phyloP scores from a whole-genome alignment of 108 stramenopile genomes.

The Nannochloropsis gaditana region DNA sequence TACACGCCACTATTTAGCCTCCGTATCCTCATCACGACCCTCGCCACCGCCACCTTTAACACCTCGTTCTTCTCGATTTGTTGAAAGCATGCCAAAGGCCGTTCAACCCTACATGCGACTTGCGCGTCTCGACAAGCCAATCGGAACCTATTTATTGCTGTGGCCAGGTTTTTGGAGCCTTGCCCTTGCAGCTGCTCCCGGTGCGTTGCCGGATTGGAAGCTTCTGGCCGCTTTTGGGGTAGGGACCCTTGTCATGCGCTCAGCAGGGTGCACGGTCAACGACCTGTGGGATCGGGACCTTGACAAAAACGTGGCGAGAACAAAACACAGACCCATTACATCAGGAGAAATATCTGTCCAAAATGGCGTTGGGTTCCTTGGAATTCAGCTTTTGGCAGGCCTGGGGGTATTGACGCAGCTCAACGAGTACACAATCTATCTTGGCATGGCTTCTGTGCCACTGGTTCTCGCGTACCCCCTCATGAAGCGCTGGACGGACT shows the following conservation, averaged over 20 bases:
- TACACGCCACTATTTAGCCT: too few relatives aligned
- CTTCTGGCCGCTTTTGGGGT: conserved; percentile 53
- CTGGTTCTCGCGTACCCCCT: conserved; percentile 84
- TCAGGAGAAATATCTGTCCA: conserved; percentile 58
- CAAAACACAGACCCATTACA: conserved; percentile 78
- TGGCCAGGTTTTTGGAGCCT: conserved; percentile 56
- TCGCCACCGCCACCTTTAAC: background rate
- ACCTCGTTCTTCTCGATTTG: background rate
- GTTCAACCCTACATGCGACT: conserved; percentile 43
- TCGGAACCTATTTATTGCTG: conserved; percentile 52
- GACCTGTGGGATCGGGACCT: conserved; percentile 93
- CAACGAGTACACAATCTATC: conserved; percentile 61
- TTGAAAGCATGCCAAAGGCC: background rate
- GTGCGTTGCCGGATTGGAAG: conserved; percentile 38
- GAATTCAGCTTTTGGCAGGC: conserved; percentile 69
- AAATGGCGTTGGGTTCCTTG: conserved; percentile 75
- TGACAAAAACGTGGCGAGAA: conserved; percentile 77
- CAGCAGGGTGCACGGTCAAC: conserved; percentile 87
- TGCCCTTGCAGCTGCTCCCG: conserved; percentile 50
- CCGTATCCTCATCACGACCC: background rate
- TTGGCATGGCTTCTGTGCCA: conserved; percentile 69
- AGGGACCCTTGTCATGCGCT: conserved; percentile 84
- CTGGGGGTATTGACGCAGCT: conserved; percentile 76
- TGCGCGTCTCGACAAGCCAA: conserved; percentile 46
- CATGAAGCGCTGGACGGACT: conserved; percentile 87